Evolutionary conservation across 352 stramenopile species (phyloP).

Genomic region (Phytophthora hibernalis): DNA sequence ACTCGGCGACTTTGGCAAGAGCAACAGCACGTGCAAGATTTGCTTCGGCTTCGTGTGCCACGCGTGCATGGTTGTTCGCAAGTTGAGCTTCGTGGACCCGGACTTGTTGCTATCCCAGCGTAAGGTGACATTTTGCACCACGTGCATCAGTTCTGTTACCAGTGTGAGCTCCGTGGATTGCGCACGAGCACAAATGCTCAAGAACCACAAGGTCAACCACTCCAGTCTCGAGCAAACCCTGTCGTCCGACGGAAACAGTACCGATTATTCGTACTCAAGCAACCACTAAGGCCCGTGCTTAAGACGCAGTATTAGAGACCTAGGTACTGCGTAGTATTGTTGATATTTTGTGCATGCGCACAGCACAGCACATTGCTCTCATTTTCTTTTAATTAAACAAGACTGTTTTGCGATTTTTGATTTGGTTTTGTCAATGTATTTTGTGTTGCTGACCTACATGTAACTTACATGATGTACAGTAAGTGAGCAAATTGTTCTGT

Average conservation of each 20-base stretch:
- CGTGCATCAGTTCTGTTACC: slow-evolving; percentile 28
- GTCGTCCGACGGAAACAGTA: slow-evolving; percentile 24
- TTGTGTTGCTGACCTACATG: too few species aligned
- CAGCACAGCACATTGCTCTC: not conserved
- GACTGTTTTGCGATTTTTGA: too few species aligned
- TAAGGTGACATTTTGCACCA: slow-evolving; percentile 35
- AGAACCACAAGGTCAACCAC: slow-evolving; percentile 18
- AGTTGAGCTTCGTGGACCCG: slow-evolving; percentile 35
- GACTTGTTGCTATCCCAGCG: slow-evolving; percentile 25
- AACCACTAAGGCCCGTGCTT: slow-evolving; percentile 4
- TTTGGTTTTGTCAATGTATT: too few species aligned
- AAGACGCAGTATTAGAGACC: not conserved
- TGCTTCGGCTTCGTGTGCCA: slow-evolving; percentile 33
- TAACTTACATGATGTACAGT: too few species aligned
- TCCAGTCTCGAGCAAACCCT: slow-evolving; percentile 16
- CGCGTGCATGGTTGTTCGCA: slow-evolving; percentile 26
- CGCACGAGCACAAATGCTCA: slow-evolving; percentile 32
- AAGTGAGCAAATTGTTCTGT: not conserved
- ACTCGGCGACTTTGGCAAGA: slow-evolving; percentile 27
- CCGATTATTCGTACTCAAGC: slow-evolving; percentile 12
- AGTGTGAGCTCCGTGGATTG: slow-evolving; percentile 34
- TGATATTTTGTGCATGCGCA: too few species aligned
- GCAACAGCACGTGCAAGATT: slow-evolving; percentile 27
- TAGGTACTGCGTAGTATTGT: not conserved
- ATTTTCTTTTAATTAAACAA: not conserved